Conservation (phyloP, 257 asterid species). For the Solanum tacnaense region DNA sequence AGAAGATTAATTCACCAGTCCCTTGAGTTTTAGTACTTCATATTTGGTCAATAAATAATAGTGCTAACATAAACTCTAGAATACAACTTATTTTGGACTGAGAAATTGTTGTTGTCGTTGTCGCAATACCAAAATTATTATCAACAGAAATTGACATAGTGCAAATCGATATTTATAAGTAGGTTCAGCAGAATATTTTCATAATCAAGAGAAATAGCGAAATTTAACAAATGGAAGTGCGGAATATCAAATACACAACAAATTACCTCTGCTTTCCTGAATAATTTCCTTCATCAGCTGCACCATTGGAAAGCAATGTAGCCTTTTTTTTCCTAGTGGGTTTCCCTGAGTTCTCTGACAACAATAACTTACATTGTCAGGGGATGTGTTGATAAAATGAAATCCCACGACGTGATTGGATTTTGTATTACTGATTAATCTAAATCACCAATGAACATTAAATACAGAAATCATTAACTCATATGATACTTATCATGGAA, state of each 20-base stretch:
- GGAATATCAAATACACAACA: not conserved
- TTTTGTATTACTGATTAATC: not conserved
- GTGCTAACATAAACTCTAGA: not conserved
- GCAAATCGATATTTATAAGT: not conserved
- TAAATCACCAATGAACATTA: not conserved
- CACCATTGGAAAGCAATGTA: conserved; percentile 14
- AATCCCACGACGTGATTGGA: not conserved
- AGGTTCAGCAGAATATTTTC: not conserved
- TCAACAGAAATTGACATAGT: not conserved
- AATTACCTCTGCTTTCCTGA: conserved; percentile 76
- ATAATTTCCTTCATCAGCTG: conserved; percentile 24
- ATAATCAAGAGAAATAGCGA: not conserved
- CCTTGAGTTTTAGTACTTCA: not conserved
- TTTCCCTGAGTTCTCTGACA: conserved; percentile 16
- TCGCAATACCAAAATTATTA: not conserved
- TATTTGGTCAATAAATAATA: not conserved
- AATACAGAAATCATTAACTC: not conserved
- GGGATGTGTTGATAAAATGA: not conserved
- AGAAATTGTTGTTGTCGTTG: not conserved
- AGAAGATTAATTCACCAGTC: not conserved
- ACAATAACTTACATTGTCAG: not conserved
- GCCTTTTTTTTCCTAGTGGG: conserved; percentile 12
- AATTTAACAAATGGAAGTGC: not conserved
- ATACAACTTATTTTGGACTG: not conserved
- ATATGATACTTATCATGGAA: not conserved